Evolutionary conservation across 164 flowering plant genomes (phyloP).

Genomic region (Umbilicus rupestris): DNA sequence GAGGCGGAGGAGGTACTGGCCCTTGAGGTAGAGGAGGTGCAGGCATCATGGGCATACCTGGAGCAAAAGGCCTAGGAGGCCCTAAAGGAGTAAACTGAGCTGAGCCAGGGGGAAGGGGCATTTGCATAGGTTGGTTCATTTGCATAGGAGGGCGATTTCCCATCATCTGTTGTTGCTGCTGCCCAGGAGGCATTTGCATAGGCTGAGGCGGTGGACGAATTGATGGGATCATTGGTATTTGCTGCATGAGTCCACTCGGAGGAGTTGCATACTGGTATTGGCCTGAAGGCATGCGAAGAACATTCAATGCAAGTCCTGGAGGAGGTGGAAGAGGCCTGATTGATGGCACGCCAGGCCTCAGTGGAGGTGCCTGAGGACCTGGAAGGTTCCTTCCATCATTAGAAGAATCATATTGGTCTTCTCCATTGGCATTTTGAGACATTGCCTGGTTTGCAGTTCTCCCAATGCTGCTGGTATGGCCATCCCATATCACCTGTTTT

Average conservation of each 20-base stretch:
- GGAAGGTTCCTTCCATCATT: constrained; percentile 49
- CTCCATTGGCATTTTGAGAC: constrained; percentile 57
- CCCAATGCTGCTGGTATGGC: constrained; percentile 95
- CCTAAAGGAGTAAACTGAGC: constrained; percentile 12
- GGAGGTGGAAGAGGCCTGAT: constrained; percentile 94
- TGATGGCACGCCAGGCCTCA: constrained; percentile 65
- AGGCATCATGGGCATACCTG: constrained; percentile 50
- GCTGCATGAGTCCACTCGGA: constrained; percentile 31
- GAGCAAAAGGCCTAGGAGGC: constrained; percentile 42
- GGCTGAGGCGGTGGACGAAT: constrained; percentile 57
- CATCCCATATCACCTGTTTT: constrained; percentile 99
- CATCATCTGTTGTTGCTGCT: constrained; percentile 43
- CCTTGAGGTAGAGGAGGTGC: constrained; percentile 82
- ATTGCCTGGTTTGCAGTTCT: constrained; percentile 95
- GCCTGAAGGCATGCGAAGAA: constrained; percentile 59
- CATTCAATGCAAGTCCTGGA: constrained; percentile 62
- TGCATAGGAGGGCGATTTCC: constrained; percentile 31
- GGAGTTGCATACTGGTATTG: constrained; percentile 45
- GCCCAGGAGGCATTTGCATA: constrained; percentile 48
- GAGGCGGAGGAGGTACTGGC: constrained; percentile 90
- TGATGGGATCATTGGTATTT: constrained; percentile 33
- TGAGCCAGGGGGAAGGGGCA: constrained; percentile 14
- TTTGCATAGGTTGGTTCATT: constrained; percentile 7
- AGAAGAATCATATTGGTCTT: constrained; percentile 46
- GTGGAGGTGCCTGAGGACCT: constrained; percentile 85